A percentile compares a stretch with the other conserved stretches of the same genome.
phyloP scores from a whole-genome alignment of 441 rosid species.

The Bruguiera hainesii region DNA sequence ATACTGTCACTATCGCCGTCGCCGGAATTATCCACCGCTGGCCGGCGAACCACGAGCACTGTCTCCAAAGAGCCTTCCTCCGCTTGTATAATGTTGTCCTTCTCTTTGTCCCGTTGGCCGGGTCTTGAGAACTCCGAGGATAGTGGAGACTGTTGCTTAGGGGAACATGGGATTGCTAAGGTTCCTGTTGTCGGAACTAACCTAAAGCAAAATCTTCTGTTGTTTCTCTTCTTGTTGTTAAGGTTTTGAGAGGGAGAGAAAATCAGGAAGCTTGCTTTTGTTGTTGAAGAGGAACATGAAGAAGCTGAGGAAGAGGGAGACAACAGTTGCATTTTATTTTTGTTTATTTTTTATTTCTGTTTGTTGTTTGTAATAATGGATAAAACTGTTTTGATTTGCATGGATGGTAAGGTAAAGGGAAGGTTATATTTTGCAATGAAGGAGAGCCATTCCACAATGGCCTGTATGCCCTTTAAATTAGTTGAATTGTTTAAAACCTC shows the following conservation, averaged over 20 bases:
- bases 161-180: slow-evolving; percentile 23
- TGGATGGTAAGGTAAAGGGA: neutral
- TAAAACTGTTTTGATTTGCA: slow-evolving; percentile 28
- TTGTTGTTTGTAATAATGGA: slow-evolving; percentile 30
- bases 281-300: slow-evolving; percentile 30
- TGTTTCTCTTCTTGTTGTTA: slow-evolving; percentile 21
- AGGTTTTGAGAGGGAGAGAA: slow-evolving; percentile 41
- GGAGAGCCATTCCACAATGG: neutral
- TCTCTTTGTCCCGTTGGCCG: neutral
- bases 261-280: slow-evolving; percentile 37
- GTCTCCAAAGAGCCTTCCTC: slow-evolving; percentile 27
- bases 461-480: no score
- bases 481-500: no score
- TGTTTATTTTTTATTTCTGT: neutral
- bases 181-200: slow-evolving; percentile 23
- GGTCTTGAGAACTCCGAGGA: slow-evolving; percentile 12
- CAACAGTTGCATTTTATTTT: slow-evolving; percentile 46
- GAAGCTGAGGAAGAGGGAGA: slow-evolving; percentile 44
- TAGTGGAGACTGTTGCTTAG: slow-evolving; percentile 27
- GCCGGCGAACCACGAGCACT: slow-evolving; percentile 60
- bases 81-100: neutral
- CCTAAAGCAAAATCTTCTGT: slow-evolving; percentile 27
- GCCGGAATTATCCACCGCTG: slow-evolving; percentile 45
- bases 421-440: slow-evolving; percentile 26
- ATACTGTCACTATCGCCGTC: slow-evolving; percentile 30